Conservation (phyloP, 768 basidiomycete genomes). For the Kwoniella mangroviensis region DNA sequence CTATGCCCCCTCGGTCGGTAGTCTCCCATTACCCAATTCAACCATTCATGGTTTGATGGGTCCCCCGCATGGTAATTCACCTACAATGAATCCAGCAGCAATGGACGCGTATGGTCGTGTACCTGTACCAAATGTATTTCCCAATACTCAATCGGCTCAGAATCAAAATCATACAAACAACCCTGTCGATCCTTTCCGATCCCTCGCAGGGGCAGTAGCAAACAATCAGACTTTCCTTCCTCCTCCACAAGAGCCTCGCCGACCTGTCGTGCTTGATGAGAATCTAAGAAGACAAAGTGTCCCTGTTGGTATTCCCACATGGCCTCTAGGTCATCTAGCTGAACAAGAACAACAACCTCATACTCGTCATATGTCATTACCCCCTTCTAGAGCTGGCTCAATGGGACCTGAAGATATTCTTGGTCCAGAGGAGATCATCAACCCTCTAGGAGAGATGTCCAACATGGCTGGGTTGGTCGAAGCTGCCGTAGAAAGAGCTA, state of each 20-base stretch:
- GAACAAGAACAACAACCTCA: slow-evolving; percentile 20
- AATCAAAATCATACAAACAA: slow-evolving; percentile 1
- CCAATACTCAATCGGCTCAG: not conserved
- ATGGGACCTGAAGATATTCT: slow-evolving; percentile 74
- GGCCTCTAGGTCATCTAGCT: slow-evolving; percentile 3
- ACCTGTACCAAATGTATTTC: slow-evolving; percentile 6
- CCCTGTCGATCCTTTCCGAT: not conserved
- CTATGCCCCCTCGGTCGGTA: slow-evolving; percentile 9
- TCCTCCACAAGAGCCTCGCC: slow-evolving; percentile 4
- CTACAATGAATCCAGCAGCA: not conserved
- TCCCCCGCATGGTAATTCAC: slow-evolving; percentile 2
- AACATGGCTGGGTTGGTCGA: slow-evolving; percentile 57
- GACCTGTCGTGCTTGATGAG: slow-evolving; percentile 19
- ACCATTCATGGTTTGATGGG: slow-evolving; percentile 10
- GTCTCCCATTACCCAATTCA: not conserved
- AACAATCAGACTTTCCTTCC: not conserved
- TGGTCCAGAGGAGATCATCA: slow-evolving; percentile 60
- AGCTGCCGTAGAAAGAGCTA: slow-evolving; percentile 55
- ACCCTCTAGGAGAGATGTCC: slow-evolving; percentile 52
- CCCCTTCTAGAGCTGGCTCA: slow-evolving; percentile 54
- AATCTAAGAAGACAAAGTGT: slow-evolving; percentile 16
- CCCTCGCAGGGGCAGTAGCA: not conserved
- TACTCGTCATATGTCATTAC: slow-evolving; percentile 44
- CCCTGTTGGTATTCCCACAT: not conserved
- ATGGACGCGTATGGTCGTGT: slow-evolving; percentile 17